Conservation (phyloP, 148 eudicot genomes). For the Nepenthes gracilis region DNA sequence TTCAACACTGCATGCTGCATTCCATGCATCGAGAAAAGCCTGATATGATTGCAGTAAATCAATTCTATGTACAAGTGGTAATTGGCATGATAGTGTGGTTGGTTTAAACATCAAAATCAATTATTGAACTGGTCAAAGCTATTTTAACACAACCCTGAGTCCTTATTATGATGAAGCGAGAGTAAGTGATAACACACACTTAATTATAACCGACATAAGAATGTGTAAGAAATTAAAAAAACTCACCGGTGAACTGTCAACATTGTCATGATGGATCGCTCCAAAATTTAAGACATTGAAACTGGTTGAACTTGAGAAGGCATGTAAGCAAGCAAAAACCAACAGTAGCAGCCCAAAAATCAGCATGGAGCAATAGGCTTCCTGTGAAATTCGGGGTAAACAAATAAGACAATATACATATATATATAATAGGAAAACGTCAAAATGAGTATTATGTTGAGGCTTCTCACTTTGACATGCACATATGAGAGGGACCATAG, state of each 20-base stretch:
- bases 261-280: conserved; percentile 10
- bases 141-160: not conserved
- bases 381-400: conserved; percentile 12
- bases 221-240: not conserved
- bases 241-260: conserved; percentile 30
- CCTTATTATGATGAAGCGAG: not conserved
- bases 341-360: conserved; percentile 17
- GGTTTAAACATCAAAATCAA: not conserved
- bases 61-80: not conserved
- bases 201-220: not conserved
- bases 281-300: conserved; percentile 24
- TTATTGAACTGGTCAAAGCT: not conserved
- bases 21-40: conserved; percentile 59
- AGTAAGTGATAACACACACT: not conserved
- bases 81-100: not conserved
- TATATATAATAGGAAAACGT: not conserved
- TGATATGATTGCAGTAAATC: conserved; percentile 2
- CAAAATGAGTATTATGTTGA: not conserved
- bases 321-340: conserved; percentile 10
- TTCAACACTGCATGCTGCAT: conserved; percentile 26
- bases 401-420: not conserved
- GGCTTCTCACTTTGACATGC: not conserved
- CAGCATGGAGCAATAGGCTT: conserved; percentile 10
- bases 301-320: conserved; percentile 5
- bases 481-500: not conserved